phyloP scores from a whole-genome alignment of 2,329 filamentous ascomycete species.

The Cadophora luteo-olivacea region DNA sequence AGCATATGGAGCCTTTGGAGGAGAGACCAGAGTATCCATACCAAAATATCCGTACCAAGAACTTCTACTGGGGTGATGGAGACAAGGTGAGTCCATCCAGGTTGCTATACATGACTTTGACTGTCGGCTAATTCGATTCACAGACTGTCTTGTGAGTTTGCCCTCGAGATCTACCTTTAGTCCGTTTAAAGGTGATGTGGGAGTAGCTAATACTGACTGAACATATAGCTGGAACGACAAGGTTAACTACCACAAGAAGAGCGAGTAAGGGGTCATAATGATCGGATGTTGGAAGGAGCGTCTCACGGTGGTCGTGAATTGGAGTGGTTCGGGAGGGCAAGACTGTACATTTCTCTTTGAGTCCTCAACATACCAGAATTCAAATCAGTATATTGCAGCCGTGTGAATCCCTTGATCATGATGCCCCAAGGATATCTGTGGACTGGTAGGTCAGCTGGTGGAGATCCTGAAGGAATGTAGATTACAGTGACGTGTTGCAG shows the following conservation, averaged over 20 bases:
- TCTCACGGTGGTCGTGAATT: slow-evolving; percentile 10
- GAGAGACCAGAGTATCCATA: slow-evolving; percentile 94
- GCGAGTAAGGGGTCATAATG: slow-evolving; percentile 28
- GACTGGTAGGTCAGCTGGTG: neutral
- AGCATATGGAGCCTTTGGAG: slow-evolving; percentile 83
- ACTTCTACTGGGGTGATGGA: slow-evolving; percentile 93
- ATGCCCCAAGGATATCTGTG: neutral
- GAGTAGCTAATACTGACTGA: slow-evolving; percentile 29
- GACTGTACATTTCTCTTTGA: slow-evolving; percentile 38
- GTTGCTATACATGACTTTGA: slow-evolving; percentile 22
- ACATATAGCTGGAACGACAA: slow-evolving; percentile 82
- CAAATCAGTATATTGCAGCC: neutral
- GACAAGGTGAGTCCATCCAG: slow-evolving; percentile 75
- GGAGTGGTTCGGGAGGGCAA: slow-evolving; percentile 22
- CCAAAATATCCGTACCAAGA: slow-evolving; percentile 97
- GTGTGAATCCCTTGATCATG: neutral
- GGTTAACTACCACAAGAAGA: slow-evolving; percentile 91
- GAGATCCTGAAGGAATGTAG: neutral
- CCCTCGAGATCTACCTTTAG: neutral
- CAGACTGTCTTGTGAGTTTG: slow-evolving; percentile 71
- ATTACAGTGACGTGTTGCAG: neutral
- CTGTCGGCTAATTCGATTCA: slow-evolving; percentile 27
- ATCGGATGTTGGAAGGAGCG: neutral
- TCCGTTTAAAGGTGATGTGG: neutral
- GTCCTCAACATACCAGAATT: slow-evolving; percentile 32